Evolutionary conservation across 2,329 filamentous ascomycete species (phyloP).

Genomic region (Hymenoscyphus repandus): DNA sequence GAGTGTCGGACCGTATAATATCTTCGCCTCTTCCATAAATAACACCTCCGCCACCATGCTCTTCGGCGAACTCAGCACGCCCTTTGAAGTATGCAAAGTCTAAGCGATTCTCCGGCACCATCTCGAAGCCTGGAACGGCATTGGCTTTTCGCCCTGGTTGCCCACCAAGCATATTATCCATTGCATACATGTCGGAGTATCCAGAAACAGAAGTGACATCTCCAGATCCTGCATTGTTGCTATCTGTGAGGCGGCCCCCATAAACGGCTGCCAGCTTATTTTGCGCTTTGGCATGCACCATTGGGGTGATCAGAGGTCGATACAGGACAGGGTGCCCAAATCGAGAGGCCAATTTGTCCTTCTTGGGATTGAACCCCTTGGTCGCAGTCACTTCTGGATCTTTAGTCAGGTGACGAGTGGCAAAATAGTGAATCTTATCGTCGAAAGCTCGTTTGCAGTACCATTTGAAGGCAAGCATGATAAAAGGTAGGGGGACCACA

Average conservation of each 20-base stretch:
- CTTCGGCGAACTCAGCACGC: constrained; percentile 78
- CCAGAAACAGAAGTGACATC: constrained; percentile 57
- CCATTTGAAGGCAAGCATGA: constrained; percentile 79
- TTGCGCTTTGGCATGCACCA: constrained; percentile 89
- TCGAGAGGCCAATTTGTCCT: constrained; percentile 65
- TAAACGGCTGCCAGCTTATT: constrained; percentile 84
- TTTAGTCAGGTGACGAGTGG: constrained; percentile 51
- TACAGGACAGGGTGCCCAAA: constrained; percentile 92
- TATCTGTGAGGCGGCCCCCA: constrained; percentile 69
- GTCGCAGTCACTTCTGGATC: constrained; percentile 39
- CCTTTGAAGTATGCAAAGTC: constrained; percentile 92
- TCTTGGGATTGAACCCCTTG: constrained; percentile 51
- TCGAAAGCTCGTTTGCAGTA: constrained; percentile 78
- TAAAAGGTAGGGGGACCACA: constrained; percentile 68
- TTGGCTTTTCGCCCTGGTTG: constrained; percentile 37
- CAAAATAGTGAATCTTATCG: constrained; percentile 74
- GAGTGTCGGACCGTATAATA: constrained; percentile 37
- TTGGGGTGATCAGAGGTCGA: constrained; percentile 83
- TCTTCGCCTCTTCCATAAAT: constrained; percentile 58
- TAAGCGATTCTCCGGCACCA: constrained; percentile 80
- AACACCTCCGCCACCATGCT: constrained; percentile 70
- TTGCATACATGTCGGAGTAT: constrained; percentile 75
- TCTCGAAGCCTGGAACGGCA: constrained; percentile 70
- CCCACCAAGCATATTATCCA: constrained; percentile 66
- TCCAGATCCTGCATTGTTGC: constrained; percentile 52